These are phyloP conservation scores for Didymella segeticola DNA, from an alignment of 2,329 filamentous ascomycete genomes.

Conservation along the genomic window DNA sequence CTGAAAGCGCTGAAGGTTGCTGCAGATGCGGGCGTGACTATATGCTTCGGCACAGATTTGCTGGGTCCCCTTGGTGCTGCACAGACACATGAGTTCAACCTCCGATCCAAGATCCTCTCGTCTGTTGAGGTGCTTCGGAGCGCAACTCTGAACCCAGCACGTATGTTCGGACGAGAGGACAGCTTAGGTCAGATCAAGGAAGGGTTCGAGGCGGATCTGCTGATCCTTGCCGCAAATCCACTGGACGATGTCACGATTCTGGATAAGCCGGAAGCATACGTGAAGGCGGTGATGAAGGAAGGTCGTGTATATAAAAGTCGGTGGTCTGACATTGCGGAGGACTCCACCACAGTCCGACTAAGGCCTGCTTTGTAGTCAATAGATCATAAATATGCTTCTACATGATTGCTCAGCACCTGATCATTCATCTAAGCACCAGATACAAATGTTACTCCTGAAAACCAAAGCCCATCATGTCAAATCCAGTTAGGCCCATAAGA, in stretches of 20 bases:
- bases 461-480: conserved; percentile 14
- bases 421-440: too few relatives aligned
- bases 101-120: conserved; percentile 6
- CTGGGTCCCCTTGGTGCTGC: conserved; percentile 57
- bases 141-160: conserved; percentile 13
- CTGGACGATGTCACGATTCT: conserved; percentile 62
- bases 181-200: conserved; percentile 59
- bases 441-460: conserved; percentile 4
- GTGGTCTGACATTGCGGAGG: conserved; percentile 25
- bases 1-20: conserved; percentile 49
- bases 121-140: conserved; percentile 7
- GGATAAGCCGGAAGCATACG: conserved; percentile 55
- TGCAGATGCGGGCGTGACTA: conserved; percentile 59
- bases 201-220: conserved; percentile 61
- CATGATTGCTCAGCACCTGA: background rate
- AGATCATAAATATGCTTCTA: background rate
- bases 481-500: conserved; percentile 8
- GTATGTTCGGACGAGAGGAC: conserved; percentile 49
- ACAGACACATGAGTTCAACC: conserved; percentile 50
- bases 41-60: conserved; percentile 64
- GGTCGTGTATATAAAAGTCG: conserved; percentile 52
- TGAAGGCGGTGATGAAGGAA: conserved; percentile 63
- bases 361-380: background rate
- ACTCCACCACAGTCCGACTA: background rate
- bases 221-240: conserved; percentile 61